A percentile compares a stretch with the other conserved stretches of the same genome.
Evolutionary conservation across 1,284 basidiomycete genomes (phyloP).

Genomic region (Ganoderma multipileum): DNA sequence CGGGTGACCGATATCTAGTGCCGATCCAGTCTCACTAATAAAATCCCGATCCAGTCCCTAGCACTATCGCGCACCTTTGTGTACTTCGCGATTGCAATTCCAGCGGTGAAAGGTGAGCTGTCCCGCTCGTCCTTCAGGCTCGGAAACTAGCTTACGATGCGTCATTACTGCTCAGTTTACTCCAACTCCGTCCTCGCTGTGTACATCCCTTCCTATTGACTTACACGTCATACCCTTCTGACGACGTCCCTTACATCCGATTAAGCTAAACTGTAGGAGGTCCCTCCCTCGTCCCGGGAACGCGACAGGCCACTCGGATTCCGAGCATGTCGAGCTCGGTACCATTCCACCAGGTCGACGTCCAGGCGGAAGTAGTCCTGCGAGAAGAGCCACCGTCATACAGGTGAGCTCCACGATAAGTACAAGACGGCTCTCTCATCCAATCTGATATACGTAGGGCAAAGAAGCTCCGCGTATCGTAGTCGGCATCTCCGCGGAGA

Average conservation of each 20-base stretch:
- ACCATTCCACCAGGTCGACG: neutral
- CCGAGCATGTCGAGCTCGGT: neutral
- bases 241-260: neutral
- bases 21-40: neutral
- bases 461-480: neutral
- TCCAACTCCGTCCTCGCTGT: slow-evolving; percentile 10
- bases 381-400: neutral
- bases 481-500: neutral
- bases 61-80: neutral
- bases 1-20: neutral
- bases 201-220: neutral
- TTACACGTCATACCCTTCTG: neutral
- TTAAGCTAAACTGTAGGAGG: neutral
- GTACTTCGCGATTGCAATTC: slow-evolving; percentile 5
- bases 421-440: neutral
- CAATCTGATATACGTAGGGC: neutral
- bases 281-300: neutral
- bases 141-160: neutral
- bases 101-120: neutral
- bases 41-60: neutral
- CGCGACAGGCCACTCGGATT: neutral
- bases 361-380: neutral
- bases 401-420: neutral
- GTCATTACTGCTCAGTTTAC: neutral
- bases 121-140: neutral